These are phyloP conservation scores for Heliophila coronopifolia DNA, from an alignment of 441 rosid genomes.

Conservation along the genomic window DNA sequence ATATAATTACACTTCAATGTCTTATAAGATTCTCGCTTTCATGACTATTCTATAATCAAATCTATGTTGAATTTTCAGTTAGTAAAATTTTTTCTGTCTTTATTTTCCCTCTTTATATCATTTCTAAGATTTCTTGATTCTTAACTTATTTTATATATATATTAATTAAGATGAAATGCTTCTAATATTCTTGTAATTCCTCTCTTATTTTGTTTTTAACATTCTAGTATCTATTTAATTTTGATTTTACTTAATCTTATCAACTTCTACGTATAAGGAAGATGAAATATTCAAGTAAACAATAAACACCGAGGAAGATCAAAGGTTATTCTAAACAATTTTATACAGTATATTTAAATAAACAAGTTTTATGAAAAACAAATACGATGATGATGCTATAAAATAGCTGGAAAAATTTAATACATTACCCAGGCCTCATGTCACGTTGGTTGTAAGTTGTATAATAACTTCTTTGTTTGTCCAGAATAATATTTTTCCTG, in stretches of 20 bases:
- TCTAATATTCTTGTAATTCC: conserved; percentile 29
- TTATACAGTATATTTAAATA: too few species aligned
- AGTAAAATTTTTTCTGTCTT: not conserved
- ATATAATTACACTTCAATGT: conserved; percentile 2
- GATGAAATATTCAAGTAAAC: conserved; percentile 7
- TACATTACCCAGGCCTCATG: conserved; percentile 23
- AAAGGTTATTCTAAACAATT: conserved; percentile 27
- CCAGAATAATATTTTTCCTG: conserved; percentile 7
- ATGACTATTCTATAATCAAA: conserved; percentile 1
- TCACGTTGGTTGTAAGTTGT: conserved; percentile 32
- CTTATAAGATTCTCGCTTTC: conserved; percentile 12
- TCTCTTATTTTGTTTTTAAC: not conserved
- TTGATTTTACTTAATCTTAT: not conserved
- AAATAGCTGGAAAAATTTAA: conserved; percentile 23
- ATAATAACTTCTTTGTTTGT: conserved; percentile 23
- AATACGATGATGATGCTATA: not conserved
- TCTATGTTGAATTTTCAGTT: conserved; percentile 7
- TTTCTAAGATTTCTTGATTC: not conserved
- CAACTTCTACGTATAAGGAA: not conserved
- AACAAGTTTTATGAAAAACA: conserved; percentile 1
- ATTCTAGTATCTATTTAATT: not conserved
- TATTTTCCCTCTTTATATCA: not conserved
- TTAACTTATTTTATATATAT: not conserved
- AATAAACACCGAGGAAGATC: conserved; percentile 4
- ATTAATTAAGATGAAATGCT: not conserved